Percentiles rank a stretch among this genome's conserved stretches.
Evolutionary conservation across 2,329 filamentous ascomycete genomes (phyloP).

Genomic region (Macrophomina pseudophaseolina): DNA sequence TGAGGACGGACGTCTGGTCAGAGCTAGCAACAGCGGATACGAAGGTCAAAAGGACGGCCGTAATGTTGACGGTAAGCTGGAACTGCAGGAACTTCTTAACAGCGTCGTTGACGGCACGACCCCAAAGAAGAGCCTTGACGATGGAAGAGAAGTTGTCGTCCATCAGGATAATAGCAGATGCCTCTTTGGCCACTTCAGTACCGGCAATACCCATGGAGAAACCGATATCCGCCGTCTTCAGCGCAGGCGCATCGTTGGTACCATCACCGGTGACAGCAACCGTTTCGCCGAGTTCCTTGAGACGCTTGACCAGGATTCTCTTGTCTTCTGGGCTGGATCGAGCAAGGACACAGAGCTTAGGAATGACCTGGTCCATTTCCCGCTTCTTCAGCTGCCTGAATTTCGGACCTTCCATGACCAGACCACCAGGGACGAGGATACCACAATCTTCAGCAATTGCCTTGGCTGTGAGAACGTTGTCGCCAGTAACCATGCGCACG

Average conservation of each 20-base stretch:
- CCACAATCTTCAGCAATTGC: slow-evolving; percentile 54
- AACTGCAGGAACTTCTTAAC: slow-evolving; percentile 77
- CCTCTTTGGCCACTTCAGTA: slow-evolving; percentile 48
- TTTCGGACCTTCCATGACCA: slow-evolving; percentile 51
- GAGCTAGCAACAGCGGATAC: slow-evolving; percentile 81
- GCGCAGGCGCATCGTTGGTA: slow-evolving; percentile 48
- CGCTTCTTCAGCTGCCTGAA: slow-evolving; percentile 61
- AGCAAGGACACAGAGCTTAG: slow-evolving; percentile 70
- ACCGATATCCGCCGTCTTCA: slow-evolving; percentile 49
- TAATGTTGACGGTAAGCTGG: slow-evolving; percentile 79
- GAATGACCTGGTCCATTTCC: slow-evolving; percentile 64
- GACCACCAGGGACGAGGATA: slow-evolving; percentile 45
- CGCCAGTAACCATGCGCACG: slow-evolving; percentile 56
- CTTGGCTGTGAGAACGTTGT: slow-evolving; percentile 53
- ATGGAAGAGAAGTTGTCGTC: slow-evolving; percentile 51
- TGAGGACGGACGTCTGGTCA: slow-evolving; percentile 74
- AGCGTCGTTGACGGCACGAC: slow-evolving; percentile 47
- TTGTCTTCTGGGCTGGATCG: slow-evolving; percentile 74
- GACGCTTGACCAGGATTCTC: slow-evolving; percentile 65
- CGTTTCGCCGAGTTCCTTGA: slow-evolving; percentile 66
- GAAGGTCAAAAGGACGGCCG: slow-evolving; percentile 78
- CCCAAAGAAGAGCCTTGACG: slow-evolving; percentile 48
- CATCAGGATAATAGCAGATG: slow-evolving; percentile 47
- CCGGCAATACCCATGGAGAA: slow-evolving; percentile 48
- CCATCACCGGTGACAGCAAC: slow-evolving; percentile 51